Conservation (phyloP, 257 asterid genomes). For the Rhazya stricta region DNA sequence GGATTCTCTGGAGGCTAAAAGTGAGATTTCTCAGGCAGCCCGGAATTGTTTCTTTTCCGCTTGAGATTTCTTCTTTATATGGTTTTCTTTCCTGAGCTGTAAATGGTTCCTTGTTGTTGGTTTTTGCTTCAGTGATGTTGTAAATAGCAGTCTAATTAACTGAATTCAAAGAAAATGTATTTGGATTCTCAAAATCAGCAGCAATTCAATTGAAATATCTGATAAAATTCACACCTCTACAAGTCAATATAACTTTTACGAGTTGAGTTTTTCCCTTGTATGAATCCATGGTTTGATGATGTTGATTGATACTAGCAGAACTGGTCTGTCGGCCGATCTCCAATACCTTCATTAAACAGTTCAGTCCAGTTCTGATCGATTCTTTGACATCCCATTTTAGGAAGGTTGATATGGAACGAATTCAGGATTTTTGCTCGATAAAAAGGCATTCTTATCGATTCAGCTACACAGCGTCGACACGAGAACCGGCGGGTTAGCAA, state of each 20-base stretch:
- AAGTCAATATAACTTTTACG: not conserved
- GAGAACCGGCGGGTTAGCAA: too few relatives aligned
- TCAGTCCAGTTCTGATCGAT: not conserved
- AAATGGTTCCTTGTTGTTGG: not conserved
- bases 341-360: not conserved
- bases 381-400: not conserved
- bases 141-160: not conserved
- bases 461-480: too few relatives aligned
- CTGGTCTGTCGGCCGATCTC: not conserved
- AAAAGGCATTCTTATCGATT: not conserved
- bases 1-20: not conserved
- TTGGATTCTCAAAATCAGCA: not conserved
- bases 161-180: not conserved
- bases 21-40: slow-evolving; percentile 2
- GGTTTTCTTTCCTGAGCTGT: not conserved
- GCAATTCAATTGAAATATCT: not conserved
- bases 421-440: too few relatives aligned
- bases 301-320: not conserved
- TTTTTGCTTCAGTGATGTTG: not conserved
- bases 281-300: not conserved
- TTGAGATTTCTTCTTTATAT: not conserved
- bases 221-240: not conserved
- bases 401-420: not conserved
- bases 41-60: slow-evolving; percentile 4
- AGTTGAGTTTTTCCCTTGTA: not conserved